Evolutionary conservation across 176 grass and related monocot species (phyloP).

Genomic region (Paspalum notatum): DNA sequence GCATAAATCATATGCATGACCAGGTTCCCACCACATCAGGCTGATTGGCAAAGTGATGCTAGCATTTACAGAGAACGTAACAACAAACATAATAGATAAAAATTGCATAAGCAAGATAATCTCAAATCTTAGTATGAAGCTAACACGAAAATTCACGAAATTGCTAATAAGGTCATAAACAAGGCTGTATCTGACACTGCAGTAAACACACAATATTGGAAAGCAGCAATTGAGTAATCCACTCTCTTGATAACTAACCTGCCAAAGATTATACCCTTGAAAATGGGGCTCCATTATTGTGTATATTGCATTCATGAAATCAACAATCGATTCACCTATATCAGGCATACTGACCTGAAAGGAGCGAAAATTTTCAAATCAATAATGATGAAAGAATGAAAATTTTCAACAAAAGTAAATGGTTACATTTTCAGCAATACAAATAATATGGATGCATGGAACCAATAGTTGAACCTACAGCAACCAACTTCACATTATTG

Average conservation of each 20-base stretch:
- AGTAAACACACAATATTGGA: not conserved
- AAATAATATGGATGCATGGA: constrained; percentile 7
- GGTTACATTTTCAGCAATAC: constrained; percentile 22
- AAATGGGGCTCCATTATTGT: constrained; percentile 53
- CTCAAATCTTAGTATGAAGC: not conserved
- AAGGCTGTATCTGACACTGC: not conserved
- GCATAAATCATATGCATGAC: not conserved
- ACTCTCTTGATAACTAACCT: constrained; percentile 56
- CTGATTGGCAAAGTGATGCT: not conserved
- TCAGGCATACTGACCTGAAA: constrained; percentile 89
- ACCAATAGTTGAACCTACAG: constrained; percentile 61
- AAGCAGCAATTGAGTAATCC: constrained; percentile 7
- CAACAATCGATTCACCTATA: constrained; percentile 62
- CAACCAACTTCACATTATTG: constrained; percentile 67
- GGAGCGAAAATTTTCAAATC: not conserved
- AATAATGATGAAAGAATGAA: not conserved
- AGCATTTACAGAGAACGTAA: constrained; percentile 12
- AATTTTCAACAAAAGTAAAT: not conserved
- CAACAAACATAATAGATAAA: not conserved
- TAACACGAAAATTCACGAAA: not conserved
- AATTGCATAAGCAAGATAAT: not conserved
- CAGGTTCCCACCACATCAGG: not conserved
- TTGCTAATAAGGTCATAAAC: not conserved
- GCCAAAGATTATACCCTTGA: constrained; percentile 86
- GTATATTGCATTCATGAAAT: constrained; percentile 69